phyloP scores from a whole-genome alignment of 2,329 filamentous ascomycete genomes.

The Parastagonospora avenae region DNA sequence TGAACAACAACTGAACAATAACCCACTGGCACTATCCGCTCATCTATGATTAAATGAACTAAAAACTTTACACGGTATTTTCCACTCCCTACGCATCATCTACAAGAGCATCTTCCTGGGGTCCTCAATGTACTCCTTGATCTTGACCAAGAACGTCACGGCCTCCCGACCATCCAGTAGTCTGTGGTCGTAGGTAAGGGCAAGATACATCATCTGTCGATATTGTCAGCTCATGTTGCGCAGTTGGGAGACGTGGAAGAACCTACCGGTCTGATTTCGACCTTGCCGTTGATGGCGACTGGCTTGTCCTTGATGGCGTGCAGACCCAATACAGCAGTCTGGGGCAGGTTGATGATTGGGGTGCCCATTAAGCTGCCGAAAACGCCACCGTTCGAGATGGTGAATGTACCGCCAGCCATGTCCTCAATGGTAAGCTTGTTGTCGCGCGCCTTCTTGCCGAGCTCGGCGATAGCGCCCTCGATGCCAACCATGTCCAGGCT shows the following conservation, averaged over 20 bases:
- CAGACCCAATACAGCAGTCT: constrained; percentile 87
- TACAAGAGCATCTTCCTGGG: constrained; percentile 84
- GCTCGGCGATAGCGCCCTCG: constrained; percentile 87
- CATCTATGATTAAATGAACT: constrained; percentile 2
- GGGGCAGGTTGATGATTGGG: constrained; percentile 96
- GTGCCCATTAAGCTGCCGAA: constrained; percentile 98
- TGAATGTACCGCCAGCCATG: constrained; percentile 98
- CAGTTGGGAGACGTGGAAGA: background rate
- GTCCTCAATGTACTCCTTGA: constrained; percentile 98
- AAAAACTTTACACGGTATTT: background rate
- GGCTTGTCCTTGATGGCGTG: constrained; percentile 97
- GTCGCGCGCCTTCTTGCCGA: constrained; percentile 97
- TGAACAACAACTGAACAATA: too few relatives aligned
- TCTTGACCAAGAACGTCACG: constrained; percentile 92
- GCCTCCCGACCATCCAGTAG: constrained; percentile 94
- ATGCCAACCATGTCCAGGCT: constrained; percentile 85
- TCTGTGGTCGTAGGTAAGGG: constrained; percentile 96
- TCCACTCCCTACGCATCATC: background rate
- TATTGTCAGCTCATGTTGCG: constrained; percentile 11
- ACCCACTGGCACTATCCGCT: background rate
- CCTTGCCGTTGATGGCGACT: constrained; percentile 87
- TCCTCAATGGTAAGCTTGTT: constrained; percentile 98
- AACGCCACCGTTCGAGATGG: constrained; percentile 95
- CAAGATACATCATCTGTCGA: constrained; percentile 91
- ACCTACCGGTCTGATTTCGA: constrained; percentile 81